Evolutionary conservation across 2,329 filamentous ascomycete species (phyloP).

Genomic region (Chrysoporthe puriensis): DNA sequence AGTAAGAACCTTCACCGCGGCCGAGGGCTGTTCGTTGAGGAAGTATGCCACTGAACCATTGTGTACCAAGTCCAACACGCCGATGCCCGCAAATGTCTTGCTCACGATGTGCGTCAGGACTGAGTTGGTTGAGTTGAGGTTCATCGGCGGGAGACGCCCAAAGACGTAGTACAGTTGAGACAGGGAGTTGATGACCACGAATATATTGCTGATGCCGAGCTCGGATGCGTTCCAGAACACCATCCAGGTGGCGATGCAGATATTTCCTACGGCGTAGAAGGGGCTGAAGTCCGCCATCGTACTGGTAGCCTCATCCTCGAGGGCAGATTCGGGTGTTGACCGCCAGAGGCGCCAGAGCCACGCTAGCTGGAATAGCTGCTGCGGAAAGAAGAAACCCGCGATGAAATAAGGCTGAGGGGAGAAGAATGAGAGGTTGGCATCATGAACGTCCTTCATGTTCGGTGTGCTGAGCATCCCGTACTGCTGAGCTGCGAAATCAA

Average conservation of each 20-base stretch:
- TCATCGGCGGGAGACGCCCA: constrained; percentile 51
- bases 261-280: constrained; percentile 58
- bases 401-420: constrained; percentile 63
- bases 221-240: constrained; percentile 61
- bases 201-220: constrained; percentile 56
- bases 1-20: constrained; percentile 54
- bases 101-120: constrained; percentile 61
- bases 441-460: constrained; percentile 63
- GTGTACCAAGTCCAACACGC: constrained; percentile 61
- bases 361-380: constrained; percentile 60
- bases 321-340: constrained; percentile 44
- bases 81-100: constrained; percentile 64
- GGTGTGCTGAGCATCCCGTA: constrained; percentile 61
- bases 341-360: constrained; percentile 62
- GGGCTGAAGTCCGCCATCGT: constrained; percentile 59
- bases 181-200: constrained; percentile 59
- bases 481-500: constrained; percentile 62
- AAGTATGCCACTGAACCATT: constrained; percentile 61
- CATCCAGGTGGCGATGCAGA: constrained; percentile 66
- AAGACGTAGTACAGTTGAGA: constrained; percentile 59
- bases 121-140: constrained; percentile 52
- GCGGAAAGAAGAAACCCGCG: constrained; percentile 63
- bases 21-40: constrained; percentile 49
- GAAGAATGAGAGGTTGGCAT: constrained; percentile 61
- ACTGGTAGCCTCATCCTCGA: constrained; percentile 45